A percentile compares a stretch with the other conserved stretches of the same genome.
Conservation (phyloP, 2,329 filamentous ascomycete genomes). For the Grosmannia clavigera region DNA sequence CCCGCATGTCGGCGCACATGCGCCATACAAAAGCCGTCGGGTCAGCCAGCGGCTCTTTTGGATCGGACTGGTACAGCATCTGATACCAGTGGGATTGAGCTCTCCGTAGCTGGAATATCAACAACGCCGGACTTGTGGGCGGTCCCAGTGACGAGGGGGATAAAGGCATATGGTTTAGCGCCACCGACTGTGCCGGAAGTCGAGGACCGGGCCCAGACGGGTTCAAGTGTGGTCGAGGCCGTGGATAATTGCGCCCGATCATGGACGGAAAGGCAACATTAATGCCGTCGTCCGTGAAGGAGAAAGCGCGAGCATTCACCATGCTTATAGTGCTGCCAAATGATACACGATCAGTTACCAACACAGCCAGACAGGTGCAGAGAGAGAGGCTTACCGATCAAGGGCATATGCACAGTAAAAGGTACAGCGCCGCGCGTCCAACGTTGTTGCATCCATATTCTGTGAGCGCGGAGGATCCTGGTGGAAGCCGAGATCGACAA, state of each 20-base stretch:
- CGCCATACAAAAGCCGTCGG: conserved; percentile 63
- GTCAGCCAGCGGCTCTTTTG: conserved; percentile 49
- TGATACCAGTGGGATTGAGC: conserved; percentile 87
- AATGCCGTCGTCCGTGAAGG: conserved; percentile 81
- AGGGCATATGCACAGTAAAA: conserved; percentile 88
- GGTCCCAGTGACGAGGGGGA: conserved; percentile 30
- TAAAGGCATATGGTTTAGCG: neutral
- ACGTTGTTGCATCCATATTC: conserved; percentile 50
- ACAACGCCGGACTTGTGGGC: conserved; percentile 56
- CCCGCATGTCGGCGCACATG: conserved; percentile 61
- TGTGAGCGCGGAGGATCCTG: conserved; percentile 72
- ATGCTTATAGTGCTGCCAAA: conserved; percentile 64
- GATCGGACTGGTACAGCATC: conserved; percentile 68
- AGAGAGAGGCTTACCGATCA: conserved; percentile 50
- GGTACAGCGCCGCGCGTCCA: conserved; percentile 69
- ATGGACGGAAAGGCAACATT: conserved; percentile 64
- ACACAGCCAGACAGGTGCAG: too few species aligned
- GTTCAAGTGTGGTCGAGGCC: neutral
- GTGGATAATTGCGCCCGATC: conserved; percentile 11
- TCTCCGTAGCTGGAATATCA: conserved; percentile 72
- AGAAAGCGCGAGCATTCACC: conserved; percentile 77
- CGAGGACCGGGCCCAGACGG: neutral
- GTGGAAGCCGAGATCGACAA: conserved; percentile 83
- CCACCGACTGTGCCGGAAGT: conserved; percentile 21
- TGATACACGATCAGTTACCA: neutral